Evolutionary conservation across 108 stramenopile genomes (phyloP).

Genomic region (Nitzschia sp.): DNA sequence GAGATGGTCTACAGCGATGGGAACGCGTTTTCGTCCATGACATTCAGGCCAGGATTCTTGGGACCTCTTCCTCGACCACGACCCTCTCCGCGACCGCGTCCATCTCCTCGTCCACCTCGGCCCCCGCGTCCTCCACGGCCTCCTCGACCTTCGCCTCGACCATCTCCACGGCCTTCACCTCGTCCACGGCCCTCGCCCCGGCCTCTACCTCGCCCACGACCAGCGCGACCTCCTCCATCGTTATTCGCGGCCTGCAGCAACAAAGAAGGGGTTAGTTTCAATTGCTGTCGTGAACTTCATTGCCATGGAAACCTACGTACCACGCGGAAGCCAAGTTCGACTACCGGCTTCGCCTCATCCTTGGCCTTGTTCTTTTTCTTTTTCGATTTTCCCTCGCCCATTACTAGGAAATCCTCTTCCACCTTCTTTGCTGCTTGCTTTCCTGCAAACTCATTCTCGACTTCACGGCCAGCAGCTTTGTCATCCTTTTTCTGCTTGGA

Average conservation of each 20-base stretch:
- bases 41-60: conserved; percentile 51
- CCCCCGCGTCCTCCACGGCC: conserved; percentile 45
- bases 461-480: conserved; percentile 38
- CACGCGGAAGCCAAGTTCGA: conserved; percentile 76
- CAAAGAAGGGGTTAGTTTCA: neutral
- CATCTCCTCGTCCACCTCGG: conserved; percentile 36
- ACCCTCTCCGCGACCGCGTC: conserved; percentile 42
- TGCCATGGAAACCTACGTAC: conserved; percentile 13
- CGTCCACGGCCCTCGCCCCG: conserved; percentile 52
- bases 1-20: conserved; percentile 69
- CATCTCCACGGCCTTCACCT: conserved; percentile 47
- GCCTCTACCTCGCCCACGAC: conserved; percentile 40
- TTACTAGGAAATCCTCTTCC: conserved; percentile 78
- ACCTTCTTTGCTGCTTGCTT: conserved; percentile 40
- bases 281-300: neutral
- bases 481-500: conserved; percentile 59
- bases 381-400: conserved; percentile 79
- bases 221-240: conserved; percentile 30
- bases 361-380: conserved; percentile 56
- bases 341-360: conserved; percentile 66
- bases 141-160: conserved; percentile 47
- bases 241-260: too few relatives aligned
- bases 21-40: conserved; percentile 65
- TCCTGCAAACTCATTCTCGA: conserved; percentile 69
- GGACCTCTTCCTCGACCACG: conserved; percentile 47